Base-by-base conservation (phyloP, 1,284 basidiomycete genomes). In the Schizophyllum commune region DNA sequence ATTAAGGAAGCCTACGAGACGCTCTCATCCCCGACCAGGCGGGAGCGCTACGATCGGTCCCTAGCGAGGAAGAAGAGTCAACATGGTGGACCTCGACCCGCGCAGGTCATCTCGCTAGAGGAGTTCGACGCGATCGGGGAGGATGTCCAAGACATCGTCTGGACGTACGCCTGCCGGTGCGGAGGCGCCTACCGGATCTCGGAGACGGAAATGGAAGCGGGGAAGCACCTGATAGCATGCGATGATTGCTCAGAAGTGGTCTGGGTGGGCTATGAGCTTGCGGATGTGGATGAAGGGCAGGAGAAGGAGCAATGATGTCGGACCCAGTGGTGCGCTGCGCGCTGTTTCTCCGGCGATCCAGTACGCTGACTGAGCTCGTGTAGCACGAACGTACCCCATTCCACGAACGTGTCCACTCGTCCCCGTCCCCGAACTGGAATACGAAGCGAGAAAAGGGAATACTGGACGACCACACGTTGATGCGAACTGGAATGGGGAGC, bases 51-150 rank as follows among this genome's bases (percentile, higher is more conserved):
- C 67, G 84, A 91, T 64, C 65, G 58, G 0, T 66, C 34, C 53
- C 65, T 65, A 61, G 65, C 67, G 57, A 61, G 60, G 17, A 63
- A 66, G 33, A 39, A 39, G 13, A 54, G 58, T 2, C 55, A 61
- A 8, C 55, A 62, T 17, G 57, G 65, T 17, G 76, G 74, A 4
- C 83, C 85, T 19, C 76, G 90, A 60, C 89, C 90, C 2, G 89
- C 90, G 0, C 85, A 91, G 64, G 74, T 89, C n/a, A 72, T 92
- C 22, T 91, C 89, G 0, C 75, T 92, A 22, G 87, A 89, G 60
- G 88, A 90, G 0, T 91, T 91, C 66, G 68, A 72, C 20, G 39
- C 39, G 39, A 47, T 47, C 39, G 39, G 39, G 3, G 73, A 77
- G 60, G 70, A 71, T 4, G 74, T 71, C n/a, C 68, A 66, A n/a